Base-by-base conservation (phyloP, 208 protist species). In the Strigomonas oncopelti region DNA sequence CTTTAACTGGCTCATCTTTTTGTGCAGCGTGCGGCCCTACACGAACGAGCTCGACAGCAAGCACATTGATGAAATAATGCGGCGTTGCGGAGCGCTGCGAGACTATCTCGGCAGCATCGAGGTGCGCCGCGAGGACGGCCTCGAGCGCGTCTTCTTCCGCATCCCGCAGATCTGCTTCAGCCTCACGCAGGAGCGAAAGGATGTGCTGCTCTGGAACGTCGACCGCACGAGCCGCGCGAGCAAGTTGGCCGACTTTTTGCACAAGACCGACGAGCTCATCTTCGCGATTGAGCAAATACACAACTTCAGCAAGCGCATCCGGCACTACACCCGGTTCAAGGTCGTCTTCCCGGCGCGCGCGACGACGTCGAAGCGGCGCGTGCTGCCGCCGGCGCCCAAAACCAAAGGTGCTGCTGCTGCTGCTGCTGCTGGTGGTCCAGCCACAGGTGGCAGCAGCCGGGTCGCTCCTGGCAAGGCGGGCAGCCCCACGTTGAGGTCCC, bases 71-170 rank as follows among this genome's bases (percentile, higher is more conserved):
- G 66, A 70, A 42, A 73, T 90, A 16, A 66, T 90, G 57, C 72
- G 59, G 22, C 77, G 72, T 57, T 81, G 71, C 52, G 34, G 48
- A 36, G 58, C 70, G 29, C 71, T 93, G 32, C 65, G 64, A 8
- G 63, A 54, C 22, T 79, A 82, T 64, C 65, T 92, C 11, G 87
- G 90, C 61, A 74, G 74, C 28, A 91, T 96, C 61, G 87, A 96
- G 78, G 65, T 96, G 11, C 69, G 61, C 13, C 85, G 91, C 60
- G 77, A 70, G 4, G 78, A 88, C 54, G 81, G 80, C 8, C 69
- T 96, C 31, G 91, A 94, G 74, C 72, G 75, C 20, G 86, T 94
- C 48, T 93, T 91, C 61, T 96, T 94, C 68, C 75, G 83, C 64
- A 93, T 93, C 53, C 88, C 91, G 22, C 65, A 75, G 22, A 79